These are phyloP conservation scores for Botryotinia globosa DNA, from an alignment of 2,329 filamentous ascomycete genomes.

Conservation along the genomic window DNA sequence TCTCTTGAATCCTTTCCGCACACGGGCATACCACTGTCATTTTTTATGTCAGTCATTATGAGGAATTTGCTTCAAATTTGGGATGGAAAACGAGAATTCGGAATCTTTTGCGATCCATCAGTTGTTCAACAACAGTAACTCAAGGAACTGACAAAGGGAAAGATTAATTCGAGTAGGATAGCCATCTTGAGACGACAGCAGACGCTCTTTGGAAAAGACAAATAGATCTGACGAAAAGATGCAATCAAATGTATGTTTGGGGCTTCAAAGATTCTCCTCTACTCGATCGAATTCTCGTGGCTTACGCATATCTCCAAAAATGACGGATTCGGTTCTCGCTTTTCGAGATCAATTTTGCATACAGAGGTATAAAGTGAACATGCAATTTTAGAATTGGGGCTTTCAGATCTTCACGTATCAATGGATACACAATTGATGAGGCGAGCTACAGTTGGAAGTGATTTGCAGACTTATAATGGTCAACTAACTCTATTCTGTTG, in stretches of 20 bases:
- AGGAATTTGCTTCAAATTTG: not conserved
- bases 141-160: not conserved
- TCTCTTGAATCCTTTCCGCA: accelerated
- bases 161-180: not conserved
- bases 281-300: not conserved
- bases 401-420: not conserved
- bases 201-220: not conserved
- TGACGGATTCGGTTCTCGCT: not conserved
- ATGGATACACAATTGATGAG: not conserved
- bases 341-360: not conserved
- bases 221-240: not conserved
- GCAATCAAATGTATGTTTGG: not conserved
- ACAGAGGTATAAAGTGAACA: not conserved
- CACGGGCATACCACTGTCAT: not conserved
- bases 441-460: accelerated
- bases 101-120: not conserved
- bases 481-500: not conserved
- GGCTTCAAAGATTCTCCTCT: not conserved
- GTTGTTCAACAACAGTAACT: not conserved
- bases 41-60: not conserved
- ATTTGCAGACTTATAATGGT: not conserved
- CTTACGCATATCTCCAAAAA: not conserved
- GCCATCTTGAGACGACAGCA: not conserved
- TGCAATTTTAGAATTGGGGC: not conserved
- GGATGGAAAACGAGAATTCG: not conserved